phyloP scores from a whole-genome alignment of 495 filamentous ascomycete genomes.

The Oidiodendron maius region DNA sequence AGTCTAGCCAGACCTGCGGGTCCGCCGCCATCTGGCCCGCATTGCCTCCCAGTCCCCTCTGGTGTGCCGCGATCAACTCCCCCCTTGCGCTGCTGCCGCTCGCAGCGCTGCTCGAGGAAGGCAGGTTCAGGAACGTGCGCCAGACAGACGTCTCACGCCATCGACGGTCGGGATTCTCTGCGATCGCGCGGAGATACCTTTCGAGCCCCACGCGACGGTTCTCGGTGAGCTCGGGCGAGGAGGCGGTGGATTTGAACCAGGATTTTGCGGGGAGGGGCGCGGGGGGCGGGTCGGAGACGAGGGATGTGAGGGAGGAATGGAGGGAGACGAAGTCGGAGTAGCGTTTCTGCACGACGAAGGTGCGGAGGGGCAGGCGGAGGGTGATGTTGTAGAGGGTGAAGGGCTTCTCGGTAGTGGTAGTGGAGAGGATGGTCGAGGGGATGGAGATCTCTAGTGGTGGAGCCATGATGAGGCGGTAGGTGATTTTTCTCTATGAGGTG shows the following conservation, averaged over 20 bases:
- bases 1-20: conserved; percentile 80
- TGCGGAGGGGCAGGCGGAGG: conserved; percentile 79
- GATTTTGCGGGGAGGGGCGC: conserved; percentile 68
- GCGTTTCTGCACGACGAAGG: conserved; percentile 82
- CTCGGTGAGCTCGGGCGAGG: conserved; percentile 73
- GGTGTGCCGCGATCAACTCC: conserved; percentile 20
- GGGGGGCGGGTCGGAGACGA: conserved; percentile 18
- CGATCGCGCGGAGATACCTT: conserved; percentile 75
- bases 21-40: conserved; percentile 42
- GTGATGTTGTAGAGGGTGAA: conserved; percentile 92
- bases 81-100: conserved; percentile 39
- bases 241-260: conserved; percentile 77
- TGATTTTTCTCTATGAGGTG: background rate
- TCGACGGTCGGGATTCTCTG: conserved; percentile 63
- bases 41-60: conserved; percentile 12
- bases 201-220: conserved; percentile 71
- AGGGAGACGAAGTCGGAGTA: conserved; percentile 88
- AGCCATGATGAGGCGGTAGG: conserved; percentile 47
- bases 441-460: conserved; percentile 76
- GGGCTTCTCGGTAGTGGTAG: conserved; percentile 51
- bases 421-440: conserved; percentile 61
- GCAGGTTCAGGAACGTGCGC: conserved; percentile 83
- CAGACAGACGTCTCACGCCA: conserved; percentile 85
- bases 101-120: conserved; percentile 39
- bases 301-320: conserved; percentile 53